Evolutionary conservation across 257 asterid genomes (phyloP), one percentile per base, ranked within the genome.

Genomic region (Parsonsia alboflavescens): DNA sequence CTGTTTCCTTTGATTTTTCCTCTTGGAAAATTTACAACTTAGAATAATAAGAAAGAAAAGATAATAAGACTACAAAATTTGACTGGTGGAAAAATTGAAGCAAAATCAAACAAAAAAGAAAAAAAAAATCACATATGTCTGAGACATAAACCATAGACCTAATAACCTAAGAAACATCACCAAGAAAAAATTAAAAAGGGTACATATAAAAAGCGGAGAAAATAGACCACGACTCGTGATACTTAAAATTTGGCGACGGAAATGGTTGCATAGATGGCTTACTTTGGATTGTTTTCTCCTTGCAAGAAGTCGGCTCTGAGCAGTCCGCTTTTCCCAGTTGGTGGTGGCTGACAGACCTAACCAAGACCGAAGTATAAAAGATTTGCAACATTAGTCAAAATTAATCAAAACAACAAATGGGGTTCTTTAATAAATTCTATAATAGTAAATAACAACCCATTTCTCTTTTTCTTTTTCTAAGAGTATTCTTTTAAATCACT

Each of bases 311-410:
- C 97, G 54, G 90, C 91, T 76, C 96, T 75, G 26, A 90, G 97
- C 70, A 90, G 94, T 79, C 97, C 98, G 75, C 97, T 93, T 87
- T 90, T 89, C 7, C 98, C 97, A 10, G 79, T 89, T 21, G 92
- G 88, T 72, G 97, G 96, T n/a, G 94, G 94, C 83, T 85, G 88
- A 77, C 98, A 89, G 46, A 86, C 94, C 98, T 93, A 70, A 48
- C 58, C 46, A 46, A 68, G 42, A 44, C 39, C 58, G n/a, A n/a
- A 42, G 7, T 3, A 44, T 10, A 68, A 68, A 26, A 49, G 65
- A 76, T 39, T 33, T 50, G 52, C 41, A 73, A 54, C 65, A 79
- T 45, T 64, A 54, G 69, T n/a, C 58, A 81, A 63, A 19, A 66
- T 50, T 50, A 68, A 71, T 41, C 22, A 39, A 22, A 28, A 59